A percentile compares a stretch with the other conserved stretches of the same genome.
Conservation (phyloP, 176 grass and related monocot genomes). For the Stipa capillata region DNA sequence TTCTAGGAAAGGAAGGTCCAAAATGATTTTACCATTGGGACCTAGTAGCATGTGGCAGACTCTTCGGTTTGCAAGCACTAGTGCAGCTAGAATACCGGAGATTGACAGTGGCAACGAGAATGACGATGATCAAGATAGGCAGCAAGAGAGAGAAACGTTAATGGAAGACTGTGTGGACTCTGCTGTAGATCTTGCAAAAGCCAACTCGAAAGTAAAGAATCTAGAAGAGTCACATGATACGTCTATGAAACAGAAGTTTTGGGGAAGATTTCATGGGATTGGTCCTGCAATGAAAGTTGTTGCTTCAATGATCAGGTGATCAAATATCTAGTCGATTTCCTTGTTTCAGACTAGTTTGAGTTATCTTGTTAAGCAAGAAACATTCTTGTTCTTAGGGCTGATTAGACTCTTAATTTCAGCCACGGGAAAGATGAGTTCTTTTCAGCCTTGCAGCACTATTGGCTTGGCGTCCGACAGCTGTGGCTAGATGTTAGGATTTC, state of each 20-base stretch:
- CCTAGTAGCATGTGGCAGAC: neutral
- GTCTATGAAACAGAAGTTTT: neutral
- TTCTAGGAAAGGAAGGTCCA: too few relatives aligned
- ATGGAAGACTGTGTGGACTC: neutral
- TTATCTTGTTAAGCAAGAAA: neutral
- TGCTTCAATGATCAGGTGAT: neutral
- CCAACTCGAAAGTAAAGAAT: neutral
- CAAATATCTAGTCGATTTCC: neutral
- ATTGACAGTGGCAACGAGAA: neutral
- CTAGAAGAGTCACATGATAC: neutral
- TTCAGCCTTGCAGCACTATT: neutral
- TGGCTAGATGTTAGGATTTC: conserved; percentile 1
- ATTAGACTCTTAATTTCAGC: neutral
- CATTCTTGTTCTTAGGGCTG: neutral
- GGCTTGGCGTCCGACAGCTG: neutral
- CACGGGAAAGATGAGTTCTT: neutral
- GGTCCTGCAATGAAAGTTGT: neutral
- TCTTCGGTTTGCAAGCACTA: neutral
- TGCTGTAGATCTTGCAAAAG: neutral
- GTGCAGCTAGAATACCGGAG: neutral
- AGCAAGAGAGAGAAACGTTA: neutral
- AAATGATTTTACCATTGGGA: neutral
- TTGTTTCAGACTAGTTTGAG: neutral
- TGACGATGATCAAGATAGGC: neutral
- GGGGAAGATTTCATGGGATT: neutral